Conservation (phyloP, 169 alveolate genomes). For the Blepharisma undulans region DNA sequence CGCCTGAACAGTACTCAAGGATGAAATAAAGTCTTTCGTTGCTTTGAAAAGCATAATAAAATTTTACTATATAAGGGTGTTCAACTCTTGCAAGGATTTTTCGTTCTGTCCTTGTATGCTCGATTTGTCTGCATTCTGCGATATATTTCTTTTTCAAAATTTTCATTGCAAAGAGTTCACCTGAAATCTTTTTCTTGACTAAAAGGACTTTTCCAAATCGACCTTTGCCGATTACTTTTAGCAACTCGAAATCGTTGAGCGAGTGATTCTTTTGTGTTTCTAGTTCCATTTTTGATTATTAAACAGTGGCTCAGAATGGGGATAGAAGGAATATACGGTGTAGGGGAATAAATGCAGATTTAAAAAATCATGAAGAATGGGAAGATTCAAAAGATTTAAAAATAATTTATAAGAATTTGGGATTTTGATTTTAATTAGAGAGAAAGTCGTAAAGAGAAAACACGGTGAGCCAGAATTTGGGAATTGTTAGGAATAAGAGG, state of each 20-base stretch:
- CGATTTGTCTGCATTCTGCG: constrained; percentile 76
- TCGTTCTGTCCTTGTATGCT: constrained; percentile 84
- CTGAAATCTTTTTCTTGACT: constrained; percentile 73
- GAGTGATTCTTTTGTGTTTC: not conserved
- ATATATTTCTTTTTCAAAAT: constrained; percentile 82
- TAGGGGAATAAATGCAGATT: not conserved
- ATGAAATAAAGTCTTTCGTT: constrained; percentile 85
- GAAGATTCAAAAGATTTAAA: not conserved
- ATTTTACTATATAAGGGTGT: constrained; percentile 86
- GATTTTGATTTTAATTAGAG: not conserved
- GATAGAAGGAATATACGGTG: not conserved
- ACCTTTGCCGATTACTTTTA: constrained; percentile 81
- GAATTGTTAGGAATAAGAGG: not conserved
- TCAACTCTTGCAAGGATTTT: constrained; percentile 73
- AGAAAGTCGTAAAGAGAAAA: not conserved
- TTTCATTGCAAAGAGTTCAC: constrained; percentile 87
- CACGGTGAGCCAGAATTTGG: not conserved
- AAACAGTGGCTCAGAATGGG: not conserved
- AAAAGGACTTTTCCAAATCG: constrained; percentile 83
- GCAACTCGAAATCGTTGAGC: constrained; percentile 62
- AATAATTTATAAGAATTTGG: not conserved
- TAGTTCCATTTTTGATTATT: not conserved
- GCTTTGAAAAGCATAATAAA: constrained; percentile 86
- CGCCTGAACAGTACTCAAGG: constrained; percentile 69
- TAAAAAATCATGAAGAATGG: not conserved